Base-by-base conservation (phyloP, 352 stramenopile species). In the Globisporangium megalacanthum region DNA sequence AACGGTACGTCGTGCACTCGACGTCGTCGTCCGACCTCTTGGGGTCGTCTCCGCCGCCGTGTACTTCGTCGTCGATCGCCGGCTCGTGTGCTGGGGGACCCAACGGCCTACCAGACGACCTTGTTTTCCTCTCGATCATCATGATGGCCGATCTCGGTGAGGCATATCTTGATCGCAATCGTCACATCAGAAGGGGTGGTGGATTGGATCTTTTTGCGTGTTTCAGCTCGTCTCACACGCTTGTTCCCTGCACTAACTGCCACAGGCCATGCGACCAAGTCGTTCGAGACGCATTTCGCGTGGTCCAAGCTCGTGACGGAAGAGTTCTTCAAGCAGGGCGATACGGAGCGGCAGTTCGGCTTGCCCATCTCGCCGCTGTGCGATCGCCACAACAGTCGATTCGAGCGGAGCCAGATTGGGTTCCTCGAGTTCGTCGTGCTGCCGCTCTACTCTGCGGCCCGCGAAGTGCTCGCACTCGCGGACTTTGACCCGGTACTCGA, bases 351-450 rank as follows among this genome's bases (percentile, higher is more conserved):
- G 11, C 70, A 88, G 52, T 81, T 84, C 55, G 53, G 60, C 13
- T 44, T 89, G 60, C 57, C 73, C 6, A 62, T 91, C 46, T 89
- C 81, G 33, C 81, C 81, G 22, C 67, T 91, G 1, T 89, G 77
- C 44, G 78, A 91, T 36, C 81, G 77, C 17, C 60, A 55, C 35
- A 65, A 58, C 33, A 60, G 62, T 41, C 75, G 79, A 35, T 87
- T 91, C 44, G 77, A 84, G 52, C 83, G 75, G 37, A 88, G 65
- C 58, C 81, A 91, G 49, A 77, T 89, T 52, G 79, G 79, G 1
- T 91, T 91, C 39, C 62, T 89, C 37, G 77, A 89, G 49, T 87
- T 91, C 55, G 66, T 91, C 8, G 81, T 89, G 20, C 66, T 87
- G 49, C 81, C 81, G 45, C 67, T 91, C 19, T 91, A 86, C 54